A percentile compares a stretch with the other conserved stretches of the same genome.
These are phyloP conservation scores for Bacidia rubella DNA, from an alignment of 495 filamentous ascomycete genomes.

Conservation along the genomic window DNA sequence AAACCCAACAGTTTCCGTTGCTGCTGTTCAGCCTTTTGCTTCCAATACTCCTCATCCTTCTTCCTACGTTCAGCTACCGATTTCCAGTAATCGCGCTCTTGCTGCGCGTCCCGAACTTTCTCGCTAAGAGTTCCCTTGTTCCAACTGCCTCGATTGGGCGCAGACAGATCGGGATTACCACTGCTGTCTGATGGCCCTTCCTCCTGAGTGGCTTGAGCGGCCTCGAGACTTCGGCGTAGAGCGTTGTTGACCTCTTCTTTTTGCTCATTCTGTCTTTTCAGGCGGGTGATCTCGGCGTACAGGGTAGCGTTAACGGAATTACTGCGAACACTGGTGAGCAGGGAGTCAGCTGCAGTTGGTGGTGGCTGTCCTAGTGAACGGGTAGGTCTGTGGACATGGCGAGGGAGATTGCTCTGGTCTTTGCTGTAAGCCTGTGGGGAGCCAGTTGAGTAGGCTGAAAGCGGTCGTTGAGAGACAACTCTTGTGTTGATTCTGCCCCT, in stretches of 20 bases:
- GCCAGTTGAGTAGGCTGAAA: not conserved
- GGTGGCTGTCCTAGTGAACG: not conserved
- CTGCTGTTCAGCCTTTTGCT: not conserved
- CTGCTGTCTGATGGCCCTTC: not conserved
- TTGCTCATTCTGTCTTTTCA: slow-evolving; percentile 30
- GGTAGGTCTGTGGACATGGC: not conserved
- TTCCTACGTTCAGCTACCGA: slow-evolving; percentile 37
- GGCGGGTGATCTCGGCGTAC: slow-evolving; percentile 29
- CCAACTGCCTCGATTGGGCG: slow-evolving; percentile 15
- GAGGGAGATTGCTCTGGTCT: not conserved
- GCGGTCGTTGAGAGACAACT: not conserved
- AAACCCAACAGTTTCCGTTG: not conserved
- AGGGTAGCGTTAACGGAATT: slow-evolving; percentile 26
- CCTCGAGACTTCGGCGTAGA: slow-evolving; percentile 29
- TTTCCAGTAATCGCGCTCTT: slow-evolving; percentile 34
- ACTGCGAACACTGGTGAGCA: slow-evolving; percentile 10
- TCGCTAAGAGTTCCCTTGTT: slow-evolving; percentile 31
- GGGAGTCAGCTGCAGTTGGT: not conserved
- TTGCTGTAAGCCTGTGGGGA: not conserved
- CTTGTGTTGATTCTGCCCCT: not conserved
- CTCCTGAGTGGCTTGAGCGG: slow-evolving; percentile 8
- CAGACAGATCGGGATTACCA: not conserved
- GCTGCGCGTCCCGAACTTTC: slow-evolving; percentile 30
- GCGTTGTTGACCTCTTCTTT: slow-evolving; percentile 29
- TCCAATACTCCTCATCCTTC: slow-evolving; percentile 14